Evolutionary conservation across 805 yeast genomes (phyloP).

Genomic region (Candida ovalis): DNA sequence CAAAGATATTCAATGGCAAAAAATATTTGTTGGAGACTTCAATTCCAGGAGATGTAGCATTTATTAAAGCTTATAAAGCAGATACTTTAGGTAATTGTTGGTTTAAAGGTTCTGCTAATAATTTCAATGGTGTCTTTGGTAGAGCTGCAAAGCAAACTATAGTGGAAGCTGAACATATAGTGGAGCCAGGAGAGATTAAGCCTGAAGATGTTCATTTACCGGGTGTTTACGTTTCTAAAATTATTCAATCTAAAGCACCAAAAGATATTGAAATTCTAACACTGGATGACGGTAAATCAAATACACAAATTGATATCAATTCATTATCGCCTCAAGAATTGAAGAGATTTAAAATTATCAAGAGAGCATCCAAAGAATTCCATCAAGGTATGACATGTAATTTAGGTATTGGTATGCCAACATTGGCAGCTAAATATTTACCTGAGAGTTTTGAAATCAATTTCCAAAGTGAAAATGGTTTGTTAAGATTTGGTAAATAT

Average conservation of each 20-base stretch:
- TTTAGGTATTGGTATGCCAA: constrained; percentile 50
- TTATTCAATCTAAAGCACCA: constrained; percentile 38
- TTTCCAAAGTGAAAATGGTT: constrained; percentile 47
- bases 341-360: constrained; percentile 34
- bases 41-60: constrained; percentile 44
- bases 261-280: constrained; percentile 41
- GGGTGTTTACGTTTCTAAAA: constrained; percentile 38
- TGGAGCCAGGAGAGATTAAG: constrained; percentile 39
- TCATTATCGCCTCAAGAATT: constrained; percentile 5
- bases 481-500: constrained; percentile 48
- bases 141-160: constrained; percentile 42
- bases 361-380: constrained; percentile 45
- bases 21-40: constrained; percentile 42
- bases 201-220: constrained; percentile 47
- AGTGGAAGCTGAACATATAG: constrained; percentile 49
- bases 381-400: constrained; percentile 40
- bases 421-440: constrained; percentile 41
- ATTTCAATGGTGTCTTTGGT: constrained; percentile 44
- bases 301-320: constrained; percentile 2
- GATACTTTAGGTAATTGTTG: constrained; percentile 46
- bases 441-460: constrained; percentile 34
- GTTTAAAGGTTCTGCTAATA: constrained; percentile 43
- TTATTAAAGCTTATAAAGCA: constrained; percentile 45
- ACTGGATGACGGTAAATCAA: constrained; percentile 13
- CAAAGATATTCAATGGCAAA: constrained; percentile 40